Base-by-base conservation (phyloP, 148 eudicot genomes). In the Chenopodium formosanum region DNA sequence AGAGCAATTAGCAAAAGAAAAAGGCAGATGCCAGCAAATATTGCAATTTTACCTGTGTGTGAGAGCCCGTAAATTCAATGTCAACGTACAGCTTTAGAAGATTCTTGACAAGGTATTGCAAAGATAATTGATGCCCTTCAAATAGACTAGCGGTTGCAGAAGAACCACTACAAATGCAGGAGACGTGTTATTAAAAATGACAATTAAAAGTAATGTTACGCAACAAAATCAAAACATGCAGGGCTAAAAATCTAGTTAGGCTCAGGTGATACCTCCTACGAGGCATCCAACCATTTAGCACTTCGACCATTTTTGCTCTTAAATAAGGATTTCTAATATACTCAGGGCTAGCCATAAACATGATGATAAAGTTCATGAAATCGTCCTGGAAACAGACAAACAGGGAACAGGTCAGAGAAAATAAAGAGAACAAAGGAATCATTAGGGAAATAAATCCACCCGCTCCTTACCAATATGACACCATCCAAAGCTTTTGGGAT, bases 231-330 rank as follows among this genome's bases (percentile, higher is more conserved):
- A 76, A 62, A 31, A 44, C 4, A 25, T 23, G 66, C 11, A 75
- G 58, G 22, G 74, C 72, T 79, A 9, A 31, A 60, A 16, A 74
- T 78, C 11, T 70, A 53, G 16, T 48, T 52, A 37, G 56, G 44
- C 13, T 71, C 14, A 27, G 14, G 22, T 3, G 69, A 60, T 73
- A 96, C 99, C 98, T 94, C 80, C 97, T 84, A 58, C 94, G 89
- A 20, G 99, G 98, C 98, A 96, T 96, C 98, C 99, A 96, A 80
- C 95, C 91, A 84, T 96, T 96, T 52, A 96, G 91, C 46, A 96
- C 99, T 89, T 96, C 99, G 22, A 96, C 98, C 99, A 96, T 96
- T 86, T 94, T 96, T 37, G 98, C 94, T 87, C 99, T 91, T 82
- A 94, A 83, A 86, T 96, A 96, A 25, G 99, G 99, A 86, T 96